These are phyloP conservation scores for Amylostereum chailletii DNA, from an alignment of 1,284 basidiomycete genomes.

Conservation along the genomic window DNA sequence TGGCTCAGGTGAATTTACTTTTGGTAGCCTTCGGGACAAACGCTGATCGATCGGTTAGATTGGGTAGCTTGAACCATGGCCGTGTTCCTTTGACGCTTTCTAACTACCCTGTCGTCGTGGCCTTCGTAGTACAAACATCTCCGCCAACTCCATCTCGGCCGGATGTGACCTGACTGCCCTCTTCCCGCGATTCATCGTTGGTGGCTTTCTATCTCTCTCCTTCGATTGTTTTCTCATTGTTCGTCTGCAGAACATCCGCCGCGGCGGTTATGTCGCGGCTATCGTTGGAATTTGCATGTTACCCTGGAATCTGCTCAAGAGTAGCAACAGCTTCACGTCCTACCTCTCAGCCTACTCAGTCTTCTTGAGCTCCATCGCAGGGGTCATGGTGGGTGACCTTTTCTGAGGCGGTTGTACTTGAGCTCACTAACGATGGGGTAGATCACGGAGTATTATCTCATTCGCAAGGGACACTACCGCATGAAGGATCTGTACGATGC, in stretches of 20 bases:
- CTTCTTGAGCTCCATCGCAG: slow-evolving; percentile 74
- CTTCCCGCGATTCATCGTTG: slow-evolving; percentile 68
- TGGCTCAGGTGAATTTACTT: slow-evolving; percentile 49
- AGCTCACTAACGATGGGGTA: slow-evolving; percentile 13
- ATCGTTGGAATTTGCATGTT: slow-evolving; percentile 68
- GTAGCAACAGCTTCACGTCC: slow-evolving; percentile 70
- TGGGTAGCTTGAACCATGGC: too few species aligned
- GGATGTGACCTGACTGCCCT: slow-evolving; percentile 82
- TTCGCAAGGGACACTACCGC: slow-evolving; percentile 65
- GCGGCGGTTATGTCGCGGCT: slow-evolving; percentile 75
- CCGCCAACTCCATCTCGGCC: slow-evolving; percentile 79
- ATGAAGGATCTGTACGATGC: slow-evolving; percentile 66
- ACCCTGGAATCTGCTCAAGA: slow-evolving; percentile 77
- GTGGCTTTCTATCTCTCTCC: slow-evolving; percentile 12
- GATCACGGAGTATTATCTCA: slow-evolving; percentile 76
- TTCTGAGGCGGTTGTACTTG: slow-evolving; percentile 1
- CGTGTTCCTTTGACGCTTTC: too few species aligned
- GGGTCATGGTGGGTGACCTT: slow-evolving; percentile 58
- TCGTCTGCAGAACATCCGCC: slow-evolving; percentile 60
- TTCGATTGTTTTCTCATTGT: neutral
- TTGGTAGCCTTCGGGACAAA: neutral
- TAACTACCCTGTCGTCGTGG: neutral
- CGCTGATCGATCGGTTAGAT: neutral
- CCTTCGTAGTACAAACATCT: slow-evolving; percentile 59
- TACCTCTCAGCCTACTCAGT: slow-evolving; percentile 83